Evolutionary conservation across 1,284 basidiomycete genomes (phyloP).

Genomic region (Rhodotorula sp.): DNA sequence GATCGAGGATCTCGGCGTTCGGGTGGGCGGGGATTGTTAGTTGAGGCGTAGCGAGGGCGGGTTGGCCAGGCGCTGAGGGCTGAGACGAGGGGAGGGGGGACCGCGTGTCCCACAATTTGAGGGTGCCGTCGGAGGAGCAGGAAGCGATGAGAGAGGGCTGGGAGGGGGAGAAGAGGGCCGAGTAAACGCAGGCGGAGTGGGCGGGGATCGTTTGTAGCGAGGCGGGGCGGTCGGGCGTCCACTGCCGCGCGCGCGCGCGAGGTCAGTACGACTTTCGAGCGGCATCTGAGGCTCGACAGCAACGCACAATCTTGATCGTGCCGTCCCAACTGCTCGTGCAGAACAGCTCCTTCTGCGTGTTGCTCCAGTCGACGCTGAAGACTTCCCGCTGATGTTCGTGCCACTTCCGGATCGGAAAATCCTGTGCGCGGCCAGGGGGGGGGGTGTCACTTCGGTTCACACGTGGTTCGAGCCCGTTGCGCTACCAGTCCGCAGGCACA

Average conservation of each 20-base stretch:
- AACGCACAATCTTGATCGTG: constrained; percentile 74
- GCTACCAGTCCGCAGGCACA: background rate
- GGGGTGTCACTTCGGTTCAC: no score
- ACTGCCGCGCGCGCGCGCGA: constrained; percentile 55
- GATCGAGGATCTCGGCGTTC: constrained; percentile 55
- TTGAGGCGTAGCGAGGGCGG: constrained; percentile 32
- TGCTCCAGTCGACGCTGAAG: constrained; percentile 96
- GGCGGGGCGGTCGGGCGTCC: constrained; percentile 75
- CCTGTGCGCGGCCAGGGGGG: constrained; percentile 57
- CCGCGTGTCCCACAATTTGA: constrained; percentile 78
- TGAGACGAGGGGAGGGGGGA: constrained; percentile 46
- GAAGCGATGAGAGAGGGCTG: constrained; percentile 75
- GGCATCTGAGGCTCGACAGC: background rate
- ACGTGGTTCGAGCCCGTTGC: no score
- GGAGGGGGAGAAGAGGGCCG: constrained; percentile 86
- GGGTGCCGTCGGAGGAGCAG: constrained; percentile 77
- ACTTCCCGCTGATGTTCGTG: constrained; percentile 90
- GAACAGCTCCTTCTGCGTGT: constrained; percentile 86
- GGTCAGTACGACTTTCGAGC: no score
- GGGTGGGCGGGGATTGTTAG: constrained; percentile 41
- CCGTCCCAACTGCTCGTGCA: constrained; percentile 91
- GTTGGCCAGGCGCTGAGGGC: constrained; percentile 19
- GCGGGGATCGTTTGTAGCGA: constrained; percentile 78
- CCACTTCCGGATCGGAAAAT: constrained; percentile 86
- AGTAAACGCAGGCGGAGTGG: constrained; percentile 80